A percentile compares a stretch with the other conserved stretches of the same genome.
phyloP scores from a whole-genome alignment of 2,329 filamentous ascomycete genomes.

The Sclerotinia minor region DNA sequence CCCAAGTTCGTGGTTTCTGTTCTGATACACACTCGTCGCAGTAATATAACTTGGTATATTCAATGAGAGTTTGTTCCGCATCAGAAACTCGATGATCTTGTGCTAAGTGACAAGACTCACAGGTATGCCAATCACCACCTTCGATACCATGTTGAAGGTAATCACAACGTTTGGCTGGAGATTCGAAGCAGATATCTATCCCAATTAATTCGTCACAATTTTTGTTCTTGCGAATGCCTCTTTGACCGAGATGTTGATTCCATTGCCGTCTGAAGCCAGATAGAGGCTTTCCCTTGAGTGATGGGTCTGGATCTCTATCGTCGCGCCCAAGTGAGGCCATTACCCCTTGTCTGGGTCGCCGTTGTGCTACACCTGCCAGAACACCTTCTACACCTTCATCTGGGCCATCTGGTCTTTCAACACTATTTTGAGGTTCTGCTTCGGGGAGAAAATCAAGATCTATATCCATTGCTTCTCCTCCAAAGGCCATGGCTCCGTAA shows the following conservation, averaged over 20 bases:
- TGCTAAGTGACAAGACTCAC: background rate
- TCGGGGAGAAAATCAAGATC: too few relatives aligned
- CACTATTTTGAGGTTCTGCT: background rate
- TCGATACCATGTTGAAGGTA: slow-evolving; percentile 3
- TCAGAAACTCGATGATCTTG: background rate
- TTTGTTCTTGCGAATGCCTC: background rate
- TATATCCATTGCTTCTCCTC: background rate
- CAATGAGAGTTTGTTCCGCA: background rate
- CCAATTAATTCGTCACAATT: slow-evolving; percentile 9
- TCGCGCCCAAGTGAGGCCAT: background rate
- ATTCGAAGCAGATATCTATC: slow-evolving; percentile 14
- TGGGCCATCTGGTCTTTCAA: background rate
- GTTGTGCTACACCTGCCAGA: background rate
- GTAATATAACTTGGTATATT: slow-evolving; percentile 7
- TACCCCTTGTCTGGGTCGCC: background rate
- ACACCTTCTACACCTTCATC: background rate
- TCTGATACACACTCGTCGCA: background rate
- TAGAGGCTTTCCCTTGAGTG: background rate
- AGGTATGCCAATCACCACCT: slow-evolving; percentile 3
- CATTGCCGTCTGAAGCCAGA: background rate
- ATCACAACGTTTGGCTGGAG: slow-evolving; percentile 8
- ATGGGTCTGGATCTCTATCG: background rate
- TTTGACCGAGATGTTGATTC: slow-evolving; percentile 1
- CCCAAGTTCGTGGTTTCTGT: background rate
- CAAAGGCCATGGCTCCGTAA: background rate